Evolutionary conservation across 306 rosid genomes (phyloP).

Genomic region (Fagus sylvatica): DNA sequence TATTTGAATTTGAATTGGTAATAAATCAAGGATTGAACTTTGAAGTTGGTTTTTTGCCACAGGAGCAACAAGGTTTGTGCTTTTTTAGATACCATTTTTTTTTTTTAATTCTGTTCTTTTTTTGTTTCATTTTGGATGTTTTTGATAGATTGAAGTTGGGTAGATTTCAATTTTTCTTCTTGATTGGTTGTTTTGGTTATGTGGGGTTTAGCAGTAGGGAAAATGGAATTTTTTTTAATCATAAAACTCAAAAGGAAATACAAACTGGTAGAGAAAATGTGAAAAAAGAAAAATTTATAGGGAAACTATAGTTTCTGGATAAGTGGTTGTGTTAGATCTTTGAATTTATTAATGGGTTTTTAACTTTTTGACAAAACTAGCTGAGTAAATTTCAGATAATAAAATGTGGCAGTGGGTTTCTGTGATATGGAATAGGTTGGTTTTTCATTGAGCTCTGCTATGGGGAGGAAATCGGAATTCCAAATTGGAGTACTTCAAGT

Average conservation of each 20-base stretch:
- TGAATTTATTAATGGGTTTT: not conserved
- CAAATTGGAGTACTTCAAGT: not conserved
- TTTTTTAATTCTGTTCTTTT: not conserved
- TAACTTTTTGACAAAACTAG: not conserved
- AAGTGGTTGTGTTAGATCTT: not conserved
- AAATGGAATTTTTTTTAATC: not conserved
- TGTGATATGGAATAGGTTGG: not conserved
- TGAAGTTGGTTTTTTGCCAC: not conserved
- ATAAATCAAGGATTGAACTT: not conserved
- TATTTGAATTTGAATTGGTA: not conserved
- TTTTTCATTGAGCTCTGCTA: not conserved
- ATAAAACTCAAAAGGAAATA: not conserved
- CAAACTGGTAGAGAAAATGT: not conserved
- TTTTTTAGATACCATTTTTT: not conserved
- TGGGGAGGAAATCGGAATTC: not conserved
- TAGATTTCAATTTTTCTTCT: not conserved
- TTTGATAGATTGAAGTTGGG: conserved; percentile 4
- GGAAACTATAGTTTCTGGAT: not conserved
- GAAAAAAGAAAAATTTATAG: not conserved
- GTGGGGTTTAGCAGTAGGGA: not conserved
- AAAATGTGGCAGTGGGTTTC: not conserved
- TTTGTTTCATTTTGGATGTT: not conserved
- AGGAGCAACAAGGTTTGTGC: not conserved
- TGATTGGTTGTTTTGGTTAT: not conserved
- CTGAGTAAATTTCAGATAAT: not conserved